Percentiles rank a stretch among this genome's conserved stretches.
phyloP scores from a whole-genome alignment of 2,329 filamentous ascomycete genomes.

The Leptosphaerulina australis region DNA sequence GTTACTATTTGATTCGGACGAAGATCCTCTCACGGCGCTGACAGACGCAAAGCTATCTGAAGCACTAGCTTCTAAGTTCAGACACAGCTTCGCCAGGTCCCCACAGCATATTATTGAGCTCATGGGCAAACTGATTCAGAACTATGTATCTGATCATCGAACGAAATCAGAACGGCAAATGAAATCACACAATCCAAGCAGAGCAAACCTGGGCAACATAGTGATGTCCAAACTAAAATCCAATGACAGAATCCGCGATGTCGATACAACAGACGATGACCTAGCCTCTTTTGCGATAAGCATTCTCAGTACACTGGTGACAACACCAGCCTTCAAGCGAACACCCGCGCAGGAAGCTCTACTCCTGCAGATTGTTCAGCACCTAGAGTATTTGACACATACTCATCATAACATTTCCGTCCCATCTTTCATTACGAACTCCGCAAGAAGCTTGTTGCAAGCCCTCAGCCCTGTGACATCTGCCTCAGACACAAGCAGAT shows the following conservation, averaged over 20 bases:
- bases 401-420: slow-evolving; percentile 12
- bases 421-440: slow-evolving; percentile 30
- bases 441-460: slow-evolving; percentile 53
- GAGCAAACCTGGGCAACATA: slow-evolving; percentile 36
- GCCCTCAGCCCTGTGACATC: slow-evolving; percentile 59
- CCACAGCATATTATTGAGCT: slow-evolving; percentile 70
- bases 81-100: slow-evolving; percentile 67
- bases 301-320: slow-evolving; percentile 47
- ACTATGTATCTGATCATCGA: slow-evolving; percentile 50
- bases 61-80: slow-evolving; percentile 66
- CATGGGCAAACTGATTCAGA: slow-evolving; percentile 63
- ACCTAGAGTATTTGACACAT: slow-evolving; percentile 36
- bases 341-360: slow-evolving; percentile 29
- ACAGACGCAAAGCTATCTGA: slow-evolving; percentile 68
- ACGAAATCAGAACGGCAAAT: slow-evolving; percentile 49
- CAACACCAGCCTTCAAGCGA: slow-evolving; percentile 43
- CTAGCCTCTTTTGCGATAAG: slow-evolving; percentile 51
- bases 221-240: slow-evolving; percentile 6
- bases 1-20: slow-evolving; percentile 39
- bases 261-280: slow-evolving; percentile 42
- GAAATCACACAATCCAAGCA: slow-evolving; percentile 29
- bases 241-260: neutral
- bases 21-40: slow-evolving; percentile 58
- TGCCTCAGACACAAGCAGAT: slow-evolving; percentile 32
- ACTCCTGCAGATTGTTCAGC: slow-evolving; percentile 16